Percentiles rank a stretch among this genome's conserved stretches.
Conservation (phyloP, 805 yeast genomes). For the Wickerhamomyces chambardii region DNA sequence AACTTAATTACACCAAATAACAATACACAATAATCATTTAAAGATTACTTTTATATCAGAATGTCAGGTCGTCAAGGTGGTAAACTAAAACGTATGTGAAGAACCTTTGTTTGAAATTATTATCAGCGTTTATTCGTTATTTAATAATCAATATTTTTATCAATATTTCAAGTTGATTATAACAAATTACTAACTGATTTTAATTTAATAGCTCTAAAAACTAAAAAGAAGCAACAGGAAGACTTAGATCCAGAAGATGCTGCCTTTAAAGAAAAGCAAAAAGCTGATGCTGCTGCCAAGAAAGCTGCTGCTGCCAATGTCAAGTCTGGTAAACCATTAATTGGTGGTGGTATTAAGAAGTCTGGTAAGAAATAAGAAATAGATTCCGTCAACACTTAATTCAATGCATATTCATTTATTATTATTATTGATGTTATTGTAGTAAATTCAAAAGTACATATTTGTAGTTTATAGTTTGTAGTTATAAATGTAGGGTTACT, state of each 20-base stretch:
- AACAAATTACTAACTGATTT: constrained; percentile 2
- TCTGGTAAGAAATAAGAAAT: constrained; percentile 44
- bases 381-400: background rate
- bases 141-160: too few relatives aligned
- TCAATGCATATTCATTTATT: too few relatives aligned
- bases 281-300: constrained; percentile 89
- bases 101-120: too few relatives aligned
- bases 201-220: constrained; percentile 21
- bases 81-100: constrained; percentile 73
- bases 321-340: constrained; percentile 82
- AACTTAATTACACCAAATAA: too few relatives aligned
- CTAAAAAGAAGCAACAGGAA: constrained; percentile 70
- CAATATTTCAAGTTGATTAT: too few relatives aligned
- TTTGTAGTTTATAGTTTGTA: too few relatives aligned
- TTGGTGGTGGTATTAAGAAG: constrained; percentile 95
- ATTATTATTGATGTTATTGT: background rate
- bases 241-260: constrained; percentile 79
- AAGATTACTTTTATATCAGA: too few relatives aligned
- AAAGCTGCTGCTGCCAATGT: constrained; percentile 87
- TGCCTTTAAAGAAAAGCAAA: constrained; percentile 90
- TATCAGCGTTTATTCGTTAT: too few relatives aligned
- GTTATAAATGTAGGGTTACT: too few relatives aligned
- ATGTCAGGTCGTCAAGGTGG: constrained; percentile 99
- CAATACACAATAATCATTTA: too few relatives aligned
- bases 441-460: too few relatives aligned